Evolutionary conservation across 2,329 filamentous ascomycete species (phyloP), one percentile per base, ranked within the genome.

Genomic region (Ceratocystis smalleyi): DNA sequence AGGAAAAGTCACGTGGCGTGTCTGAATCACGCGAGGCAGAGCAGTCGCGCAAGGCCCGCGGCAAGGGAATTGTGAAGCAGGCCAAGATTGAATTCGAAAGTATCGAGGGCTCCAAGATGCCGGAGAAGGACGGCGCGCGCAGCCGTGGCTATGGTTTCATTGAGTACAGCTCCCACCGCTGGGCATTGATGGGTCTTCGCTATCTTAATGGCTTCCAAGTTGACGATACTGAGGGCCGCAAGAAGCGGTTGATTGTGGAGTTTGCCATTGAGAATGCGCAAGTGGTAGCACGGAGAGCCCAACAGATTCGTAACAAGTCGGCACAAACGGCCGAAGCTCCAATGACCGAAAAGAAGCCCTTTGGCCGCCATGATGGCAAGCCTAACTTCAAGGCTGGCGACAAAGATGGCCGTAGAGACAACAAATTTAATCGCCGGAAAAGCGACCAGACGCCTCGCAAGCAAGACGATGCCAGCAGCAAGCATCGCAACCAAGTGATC

Each of bases 251-350:
- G 62, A 90, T 99, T 71, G 92, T 92, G 45, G 95, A 99, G 74
- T 99, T 99, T 73, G 91, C 94, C 22, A 96, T 99, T 73, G 94
- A 99, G 76, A 99, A 99, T 70, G 91, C 90, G 0, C 91, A 96
- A 71, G 94, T 99, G 0, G 87, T 99, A n/a, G 82, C 86, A 69
- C 81, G 94, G 68, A 82, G 95, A 43, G 65, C 65, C 17, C 43
- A 47, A 7, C 65, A 66, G 51, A 27, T 57, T 30, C 65, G 65
- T 27, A 64, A 66, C 54, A 45, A 51, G 27, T 12, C 51, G 10
- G 10, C 17, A n/a, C 51, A 55, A 30, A 55, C n/a, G 27, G 51
- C 12, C 4, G 51, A 55, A n/a, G 27, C 22, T 55, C 51, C 51
- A 17, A 22, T 17, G 22, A 6, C 51, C 24, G 45, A 32, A 54